Evolutionary conservation across 2,329 filamentous ascomycete genomes (phyloP), one percentile per base, ranked within the genome.

Genomic region (Penicillium polonicum): DNA sequence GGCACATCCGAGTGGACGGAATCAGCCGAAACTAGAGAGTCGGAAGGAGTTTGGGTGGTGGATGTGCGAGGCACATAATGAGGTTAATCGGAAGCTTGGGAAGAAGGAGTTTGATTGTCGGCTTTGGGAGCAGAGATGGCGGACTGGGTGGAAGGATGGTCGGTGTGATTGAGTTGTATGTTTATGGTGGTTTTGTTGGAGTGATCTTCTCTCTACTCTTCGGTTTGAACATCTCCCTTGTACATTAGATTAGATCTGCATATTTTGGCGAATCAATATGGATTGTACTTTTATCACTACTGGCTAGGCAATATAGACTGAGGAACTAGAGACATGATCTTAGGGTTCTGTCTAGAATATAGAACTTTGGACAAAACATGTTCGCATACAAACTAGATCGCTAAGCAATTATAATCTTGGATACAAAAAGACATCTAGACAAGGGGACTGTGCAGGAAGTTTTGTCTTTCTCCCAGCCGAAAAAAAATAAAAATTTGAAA

Each of bases 111-210:
- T 99, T 77, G 92, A 99, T 80, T 99, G 94, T 78, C 81, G 80
- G 55, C 85, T 81, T 68, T 97, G 94, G 93, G 88, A 97, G 74
- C 90, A 97, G 81, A 84, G 94, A 73, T 99, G 94, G 94, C 83
- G 89, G 77, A 94, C 89, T 1, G 94, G 94, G 0, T 97, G 87
- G 79, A 85, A 81, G 72, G 86, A 88, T 78, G 86, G 86, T 21
- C 77, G 85, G 56, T 88, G 86, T 72, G 85, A 84, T 76, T 86
- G 58, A 73, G 33, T n/a, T 58, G 41, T 33, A 55, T 49, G 13
- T 5, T 46, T 48, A 29, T 48, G 29, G 33, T 25, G 35, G 21
- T 42, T 19, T 36, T 33, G 38, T 48, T 53, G 39, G 3, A 42
- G 44, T n/a, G n/a, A n/a, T 44, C 12, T 41, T 13, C 52, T 59